These are phyloP conservation scores for Geotrichum citri-aurantii DNA, from an alignment of 1,139 yeast genomes.

Conservation along the genomic window DNA sequence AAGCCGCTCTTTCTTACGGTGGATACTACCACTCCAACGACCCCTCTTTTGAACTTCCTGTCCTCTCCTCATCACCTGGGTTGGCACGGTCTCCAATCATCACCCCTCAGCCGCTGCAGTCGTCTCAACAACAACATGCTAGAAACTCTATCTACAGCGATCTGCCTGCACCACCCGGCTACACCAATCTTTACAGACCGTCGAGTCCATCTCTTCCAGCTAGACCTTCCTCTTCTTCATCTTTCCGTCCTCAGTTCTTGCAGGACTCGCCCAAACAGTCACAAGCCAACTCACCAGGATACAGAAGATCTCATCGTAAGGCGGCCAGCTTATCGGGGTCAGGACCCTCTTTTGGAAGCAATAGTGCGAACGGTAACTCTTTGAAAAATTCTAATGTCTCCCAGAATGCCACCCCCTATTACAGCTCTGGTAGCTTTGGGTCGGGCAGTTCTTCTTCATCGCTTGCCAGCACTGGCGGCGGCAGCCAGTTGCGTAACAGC, in stretches of 20 bases:
- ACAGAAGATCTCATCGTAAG: conserved; percentile 29
- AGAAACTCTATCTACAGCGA: conserved; percentile 8
- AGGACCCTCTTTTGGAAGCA: not conserved
- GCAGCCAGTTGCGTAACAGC: conserved; percentile 9
- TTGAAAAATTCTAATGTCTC: not conserved
- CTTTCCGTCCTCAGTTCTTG: conserved; percentile 19
- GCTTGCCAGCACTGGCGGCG: not conserved
- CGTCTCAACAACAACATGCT: conserved; percentile 2
- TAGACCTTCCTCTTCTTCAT: conserved; percentile 27
- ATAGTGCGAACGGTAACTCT: not conserved
- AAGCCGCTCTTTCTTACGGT: conserved; percentile 20
- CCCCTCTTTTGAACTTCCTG: conserved; percentile 4
- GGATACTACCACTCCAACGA: conserved; percentile 1
- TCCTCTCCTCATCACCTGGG: conserved; percentile 12
- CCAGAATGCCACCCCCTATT: not conserved
- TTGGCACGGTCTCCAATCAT: conserved; percentile 6
- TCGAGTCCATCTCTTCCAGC: conserved; percentile 27
- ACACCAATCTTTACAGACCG: conserved; percentile 18
- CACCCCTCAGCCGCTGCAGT: conserved; percentile 4
- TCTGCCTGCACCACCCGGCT: conserved; percentile 11
- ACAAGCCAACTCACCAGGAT: conserved; percentile 13
- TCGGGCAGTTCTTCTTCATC: not conserved
- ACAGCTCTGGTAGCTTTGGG: conserved; percentile 11
- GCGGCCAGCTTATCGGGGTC: conserved; percentile 28
- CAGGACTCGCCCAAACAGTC: not conserved